These are phyloP conservation scores for Ganoderma sp. DNA, from an alignment of 1,284 basidiomycete species.

Conservation along the genomic window DNA sequence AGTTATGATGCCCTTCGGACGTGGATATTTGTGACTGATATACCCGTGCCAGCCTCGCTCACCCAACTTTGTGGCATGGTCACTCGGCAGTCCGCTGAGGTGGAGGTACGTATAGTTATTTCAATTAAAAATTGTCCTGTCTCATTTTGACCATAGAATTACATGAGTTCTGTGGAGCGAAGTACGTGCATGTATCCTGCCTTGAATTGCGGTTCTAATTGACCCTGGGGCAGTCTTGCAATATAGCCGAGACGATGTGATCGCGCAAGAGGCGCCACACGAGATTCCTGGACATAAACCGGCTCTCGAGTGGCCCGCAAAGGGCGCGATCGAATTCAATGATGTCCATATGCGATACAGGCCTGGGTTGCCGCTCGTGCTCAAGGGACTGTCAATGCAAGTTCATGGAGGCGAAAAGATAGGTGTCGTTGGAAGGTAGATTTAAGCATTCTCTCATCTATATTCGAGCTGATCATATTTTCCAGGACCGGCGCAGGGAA, in stretches of 20 bases:
- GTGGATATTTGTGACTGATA: not conserved
- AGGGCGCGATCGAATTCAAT: conserved; percentile 58
- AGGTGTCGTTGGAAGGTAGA: conserved; percentile 66
- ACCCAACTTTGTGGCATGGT: conserved; percentile 63
- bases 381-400: conserved; percentile 61
- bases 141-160: conserved; percentile 50
- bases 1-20: conserved; percentile 18
- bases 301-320: conserved; percentile 54
- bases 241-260: conserved; percentile 60
- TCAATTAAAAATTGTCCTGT: not conserved
- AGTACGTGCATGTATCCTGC: conserved; percentile 41
- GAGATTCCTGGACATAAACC: conserved; percentile 62
- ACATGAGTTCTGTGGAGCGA: conserved; percentile 79
- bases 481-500: conserved; percentile 78
- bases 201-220: too few relatives aligned
- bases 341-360: conserved; percentile 64
- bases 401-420: conserved; percentile 80
- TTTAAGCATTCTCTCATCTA: not conserved
- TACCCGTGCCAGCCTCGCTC: conserved; percentile 47
- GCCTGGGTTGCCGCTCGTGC: conserved; percentile 59
- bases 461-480: not conserved
- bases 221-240: conserved; percentile 51
- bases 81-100: conserved; percentile 66
- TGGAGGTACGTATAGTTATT: conserved; percentile 53
- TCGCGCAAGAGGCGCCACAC: conserved; percentile 71